Base-by-base conservation (phyloP, 1,139 yeast genomes). In the Candida gigantensis region DNA sequence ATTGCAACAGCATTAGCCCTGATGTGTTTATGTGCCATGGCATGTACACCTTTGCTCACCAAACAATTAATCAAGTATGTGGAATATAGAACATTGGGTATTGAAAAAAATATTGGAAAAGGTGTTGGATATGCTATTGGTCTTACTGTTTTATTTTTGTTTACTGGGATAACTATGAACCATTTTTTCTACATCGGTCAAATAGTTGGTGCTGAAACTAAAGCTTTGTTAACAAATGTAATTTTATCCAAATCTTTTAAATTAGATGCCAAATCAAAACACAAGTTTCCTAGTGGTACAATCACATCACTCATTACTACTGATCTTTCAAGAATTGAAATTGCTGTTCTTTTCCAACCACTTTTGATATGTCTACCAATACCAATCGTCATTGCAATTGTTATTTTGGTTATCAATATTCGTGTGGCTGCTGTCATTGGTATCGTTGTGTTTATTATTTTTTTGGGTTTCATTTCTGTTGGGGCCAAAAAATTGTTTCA, bases 401-500 rank as follows among this genome's bases (percentile, higher is more conserved):
- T 78, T 1, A 64, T 87, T 28, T 72, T 88, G 36, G 63, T 84
- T 32, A 71, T 76, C 38, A 84, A 85, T 49, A 71, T 88, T 35
- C 95, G 96, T 17, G 85, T 78, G 2, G 65, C 89, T 0, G 79
- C 92, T 0, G 60, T 87, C 35, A 83, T 82, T 4, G 92, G 90
- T 26, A 63, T 65, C 35, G 85, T 71, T 1, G 33, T 64, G 7
- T 46, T 63, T 40, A 39, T 63, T 21, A 36, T 53, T 4, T 64
- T 60, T 37, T 47, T 64, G 40, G 65, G 78, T 6, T 71, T 77
- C 19, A 52, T 81, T 28, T 52, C 64, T 4, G 15, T 45, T 8
- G 49, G 60, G 10, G 62, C 77, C 11, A 57, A 55, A 19, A 52
- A 57, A 30, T 59, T 81, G 43, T 69, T 77, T 36, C 42, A 35